phyloP scores from a whole-genome alignment of 176 grass and related monocot genomes.

The Cocos nucifera region DNA sequence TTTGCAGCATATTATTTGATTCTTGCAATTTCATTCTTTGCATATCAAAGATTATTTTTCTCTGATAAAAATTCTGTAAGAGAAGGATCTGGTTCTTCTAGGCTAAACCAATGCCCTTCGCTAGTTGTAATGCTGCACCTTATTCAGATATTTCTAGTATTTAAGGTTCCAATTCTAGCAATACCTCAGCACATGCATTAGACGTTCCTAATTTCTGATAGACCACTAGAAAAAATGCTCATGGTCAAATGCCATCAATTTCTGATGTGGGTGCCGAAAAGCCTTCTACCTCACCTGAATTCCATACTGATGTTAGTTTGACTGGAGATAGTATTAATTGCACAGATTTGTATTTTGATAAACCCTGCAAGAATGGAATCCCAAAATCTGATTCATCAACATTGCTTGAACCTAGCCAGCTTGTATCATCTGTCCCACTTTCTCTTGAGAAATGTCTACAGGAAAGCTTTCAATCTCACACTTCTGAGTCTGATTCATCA shows the following conservation, averaged over 20 bases:
- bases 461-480: background rate
- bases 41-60: slow-evolving; percentile 63
- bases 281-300: too few relatives aligned
- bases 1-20: slow-evolving; percentile 83
- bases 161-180: background rate
- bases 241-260: background rate
- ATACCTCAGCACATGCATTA: background rate
- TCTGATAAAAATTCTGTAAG: slow-evolving; percentile 32
- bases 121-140: slow-evolving; percentile 2
- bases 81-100: slow-evolving; percentile 31
- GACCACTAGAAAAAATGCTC: background rate
- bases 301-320: too few relatives aligned
- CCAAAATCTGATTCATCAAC: background rate
- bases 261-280: too few relatives aligned
- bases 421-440: background rate
- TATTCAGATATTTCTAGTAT: background rate
- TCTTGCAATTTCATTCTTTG: slow-evolving; percentile 75
- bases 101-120: background rate
- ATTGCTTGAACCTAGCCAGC: background rate
- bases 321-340: too few relatives aligned
- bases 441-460: background rate
- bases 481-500: background rate
- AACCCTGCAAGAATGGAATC: background rate
- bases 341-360: background rate
- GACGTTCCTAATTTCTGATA: slow-evolving; percentile 3